Base-by-base conservation (phyloP, 257 asterid species). In the Solanum pennellii region DNA sequence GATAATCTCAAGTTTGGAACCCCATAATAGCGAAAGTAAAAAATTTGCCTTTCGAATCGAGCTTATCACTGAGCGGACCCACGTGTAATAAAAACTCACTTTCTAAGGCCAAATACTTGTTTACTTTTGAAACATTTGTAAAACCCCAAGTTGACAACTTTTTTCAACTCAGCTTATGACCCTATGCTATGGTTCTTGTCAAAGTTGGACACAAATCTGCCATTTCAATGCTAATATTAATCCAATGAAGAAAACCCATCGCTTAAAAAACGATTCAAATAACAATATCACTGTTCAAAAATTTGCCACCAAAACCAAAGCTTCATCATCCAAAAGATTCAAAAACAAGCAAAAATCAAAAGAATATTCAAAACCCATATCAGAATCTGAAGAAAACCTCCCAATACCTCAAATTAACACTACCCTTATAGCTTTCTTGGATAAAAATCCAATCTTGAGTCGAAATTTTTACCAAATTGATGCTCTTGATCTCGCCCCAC, bases 401-500 rank as follows among this genome's bases (percentile, higher is more conserved):
- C 41, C 49, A 16, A 86, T 39, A 9, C 62, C 77, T 59, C 86
- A 86, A 56, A 44, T 86, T 47, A 86, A 42, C 68, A 79, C 89
- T 77, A 87, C 91, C 65, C 82, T 42, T 37, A 85, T 88, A 12
- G 35, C 72, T 79, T 90, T 90, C 87, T 82, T 86, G 88, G 90
- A 91, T 8, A 91, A 88, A 21, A 60, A 21, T 86, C 84, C 95
- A 80, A 91, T 93, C 75, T 89, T 95, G 94, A 59, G 91, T 60
- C 88, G 87, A 86, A 92, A 92, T 89, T 97, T 97, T 90, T 97
- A 62, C 94, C 97, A 93, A 90, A 89, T 97, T 88, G 99, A 97
- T 80, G 98, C 99, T 87, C 96, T 97, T 90, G 93, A 95, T n/a
- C 98, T 97, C 74, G 99, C 98, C 91, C 98, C 99, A 3, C 98